Evolutionary conservation across 2,329 filamentous ascomycete species (phyloP), one percentile per base, ranked within the genome.

Genomic region (Alternaria gansuensis): DNA sequence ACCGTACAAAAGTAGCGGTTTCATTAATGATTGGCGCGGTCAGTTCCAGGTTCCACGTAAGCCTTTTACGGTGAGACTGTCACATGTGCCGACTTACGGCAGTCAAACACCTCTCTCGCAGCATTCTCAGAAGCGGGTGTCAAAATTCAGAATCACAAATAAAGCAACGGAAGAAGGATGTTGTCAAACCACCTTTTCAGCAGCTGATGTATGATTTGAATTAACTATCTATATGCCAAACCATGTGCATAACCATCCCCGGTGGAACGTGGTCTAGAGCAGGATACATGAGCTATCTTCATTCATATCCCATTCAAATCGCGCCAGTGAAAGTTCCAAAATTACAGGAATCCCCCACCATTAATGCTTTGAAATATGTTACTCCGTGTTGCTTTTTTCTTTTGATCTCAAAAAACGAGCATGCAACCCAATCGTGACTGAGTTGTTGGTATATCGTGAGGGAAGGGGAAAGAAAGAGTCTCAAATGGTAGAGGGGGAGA

Each of bases 281-380:
- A 48, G 28, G 49, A 51, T 43, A 31, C 49, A 51, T 34, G 37
- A 36, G 41, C 34, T 34, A 14, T 23, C 43, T 29, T 48, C 17
- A 54, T 49, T 39, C 29, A 28, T 31, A 58, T 37, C 48, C 43
- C 39, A 29, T 48, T 37, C 34, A 48, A 23, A 36, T 41, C 50
- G 46, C 37, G 37, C 37, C 37, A 43, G 23, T 8, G 10, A 17
- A 51, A 51, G 26, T 52, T 33, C 40, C 48, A 26, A 36, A 52
- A 57, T 57, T 57, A 52, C 17, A 52, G 26, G 14, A 24, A 40
- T 40, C 17, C 44, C 31, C 51, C 31, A 44, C 51, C 55, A 49
- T 54, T 48, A 31, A 57, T 57, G 54, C 54, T 57, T 28, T 50
- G 44, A 53, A 43, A 51, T 23, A n/a, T 44, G 23, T 36, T 58